phyloP scores from a whole-genome alignment of 148 eudicot genomes.

The Selenicereus undatus region DNA sequence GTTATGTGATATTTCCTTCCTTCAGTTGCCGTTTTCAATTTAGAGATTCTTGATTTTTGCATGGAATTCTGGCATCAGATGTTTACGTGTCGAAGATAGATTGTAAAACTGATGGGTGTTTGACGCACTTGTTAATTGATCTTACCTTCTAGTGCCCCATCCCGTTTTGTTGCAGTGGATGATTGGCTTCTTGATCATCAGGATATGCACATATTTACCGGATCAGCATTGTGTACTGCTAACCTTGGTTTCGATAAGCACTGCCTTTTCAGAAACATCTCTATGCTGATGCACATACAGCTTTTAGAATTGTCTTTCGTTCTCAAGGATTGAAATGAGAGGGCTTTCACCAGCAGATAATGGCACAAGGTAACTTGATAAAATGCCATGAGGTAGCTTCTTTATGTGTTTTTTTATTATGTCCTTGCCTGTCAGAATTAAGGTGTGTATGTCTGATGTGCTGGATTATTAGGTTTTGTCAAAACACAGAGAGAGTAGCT shows the following conservation, averaged over 20 bases:
- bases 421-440: not conserved
- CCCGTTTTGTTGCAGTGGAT: too few species aligned
- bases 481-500: too few species aligned
- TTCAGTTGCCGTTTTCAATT: too few species aligned
- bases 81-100: too few species aligned
- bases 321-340: slow-evolving; percentile 4
- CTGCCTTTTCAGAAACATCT: not conserved
- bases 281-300: not conserved
- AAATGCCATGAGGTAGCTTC: not conserved
- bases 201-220: not conserved
- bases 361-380: not conserved
- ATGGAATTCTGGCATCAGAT: too few species aligned
- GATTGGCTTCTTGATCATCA: too few species aligned
- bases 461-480: not conserved
- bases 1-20: too few species aligned
- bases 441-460: not conserved
- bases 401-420: not conserved
- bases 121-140: too few species aligned
- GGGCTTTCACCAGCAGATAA: not conserved
- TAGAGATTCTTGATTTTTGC: too few species aligned
- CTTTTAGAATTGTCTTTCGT: not conserved
- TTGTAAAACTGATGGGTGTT: too few species aligned
- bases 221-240: not conserved
- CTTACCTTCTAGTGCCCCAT: too few species aligned
- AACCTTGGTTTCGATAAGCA: not conserved